Evolutionary conservation across 176 grass and related monocot genomes (phyloP).

Genomic region (Carex cristatella): DNA sequence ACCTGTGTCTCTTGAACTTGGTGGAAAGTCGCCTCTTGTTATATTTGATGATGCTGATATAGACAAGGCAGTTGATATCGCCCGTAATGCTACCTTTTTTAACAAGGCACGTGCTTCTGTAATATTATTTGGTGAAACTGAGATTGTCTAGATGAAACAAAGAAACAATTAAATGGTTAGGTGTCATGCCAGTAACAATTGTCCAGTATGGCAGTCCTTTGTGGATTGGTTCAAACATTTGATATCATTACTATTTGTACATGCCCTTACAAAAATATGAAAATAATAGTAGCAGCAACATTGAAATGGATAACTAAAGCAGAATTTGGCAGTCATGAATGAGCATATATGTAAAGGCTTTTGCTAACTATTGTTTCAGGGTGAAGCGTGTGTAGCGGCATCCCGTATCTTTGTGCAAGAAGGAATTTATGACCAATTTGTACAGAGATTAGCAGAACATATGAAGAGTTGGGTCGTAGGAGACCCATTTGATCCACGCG

Average conservation of each 20-base stretch:
- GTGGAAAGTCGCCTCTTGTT: constrained; percentile 49
- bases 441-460: constrained; percentile 25
- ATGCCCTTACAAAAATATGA: background rate
- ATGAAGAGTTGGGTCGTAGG: constrained; percentile 38
- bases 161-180: background rate
- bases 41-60: constrained; percentile 53
- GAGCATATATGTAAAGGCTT: background rate
- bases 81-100: constrained; percentile 27
- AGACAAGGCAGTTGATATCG: constrained; percentile 40
- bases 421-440: constrained; percentile 42
- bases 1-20: constrained; percentile 47
- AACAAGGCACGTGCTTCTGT: constrained; percentile 31
- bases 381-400: constrained; percentile 31
- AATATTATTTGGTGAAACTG: background rate
- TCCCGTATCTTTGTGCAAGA: constrained; percentile 50
- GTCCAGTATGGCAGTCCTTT: background rate
- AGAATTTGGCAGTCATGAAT: background rate
- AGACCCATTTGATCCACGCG: constrained; percentile 36
- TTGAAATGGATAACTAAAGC: background rate
- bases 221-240: background rate
- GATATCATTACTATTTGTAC: background rate
- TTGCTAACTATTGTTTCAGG: constrained; percentile 21
- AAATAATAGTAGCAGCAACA: background rate
- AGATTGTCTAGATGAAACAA: background rate
- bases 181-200: background rate